Evolutionary conservation across 139 green algal genomes (phyloP), one percentile per base, ranked within the genome.

Genomic region (Chlorella sp.): DNA sequence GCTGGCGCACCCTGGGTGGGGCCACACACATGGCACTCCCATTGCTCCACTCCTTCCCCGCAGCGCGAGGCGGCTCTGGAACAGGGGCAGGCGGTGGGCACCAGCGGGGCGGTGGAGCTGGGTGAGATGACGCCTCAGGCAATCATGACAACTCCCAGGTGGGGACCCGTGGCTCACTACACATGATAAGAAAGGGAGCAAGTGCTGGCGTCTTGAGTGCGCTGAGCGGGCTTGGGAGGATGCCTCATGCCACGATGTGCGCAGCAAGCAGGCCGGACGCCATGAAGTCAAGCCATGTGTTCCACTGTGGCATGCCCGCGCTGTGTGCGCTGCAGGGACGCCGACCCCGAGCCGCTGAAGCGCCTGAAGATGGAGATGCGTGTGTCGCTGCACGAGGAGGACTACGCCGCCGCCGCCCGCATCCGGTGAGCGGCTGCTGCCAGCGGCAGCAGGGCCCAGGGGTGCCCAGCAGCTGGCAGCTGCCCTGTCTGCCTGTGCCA

Each of bases 351-450:
- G 38, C 87, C 85, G 58, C 90, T 96, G 69, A 92, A 92, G 86
- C 87, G 94, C 26, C 72, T 96, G 32, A 95, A 94, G 80, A 89
- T 92, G 44, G 91, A 95, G 87, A 92, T 96, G 89, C 70, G 72
- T 38, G 82, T 87, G 83, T 89, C 92, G 8, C 81, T 94, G 46
- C 62, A 62, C 2, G 90, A 95, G 51, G 92, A 95, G 85, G 88
- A 95, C 82, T 95, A 93, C 64, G 67, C 36, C 1, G 60, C 67
- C 2, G 90, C 90, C 1, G 81, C 87, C 17, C 34, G 46, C 22
- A 34, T 80, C 44, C 28, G 46, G 46, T 80, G 46, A 34, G 46
- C 13, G 22, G 24, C 38, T 51, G 20, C 20, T 20, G 69, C 22
- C 38, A 6, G 62, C 19, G 6, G 64, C 32, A 6, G 5, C 40